These are phyloP conservation scores for Alternaria brassicae DNA, from an alignment of 2,329 filamentous ascomycete genomes.

Conservation along the genomic window DNA sequence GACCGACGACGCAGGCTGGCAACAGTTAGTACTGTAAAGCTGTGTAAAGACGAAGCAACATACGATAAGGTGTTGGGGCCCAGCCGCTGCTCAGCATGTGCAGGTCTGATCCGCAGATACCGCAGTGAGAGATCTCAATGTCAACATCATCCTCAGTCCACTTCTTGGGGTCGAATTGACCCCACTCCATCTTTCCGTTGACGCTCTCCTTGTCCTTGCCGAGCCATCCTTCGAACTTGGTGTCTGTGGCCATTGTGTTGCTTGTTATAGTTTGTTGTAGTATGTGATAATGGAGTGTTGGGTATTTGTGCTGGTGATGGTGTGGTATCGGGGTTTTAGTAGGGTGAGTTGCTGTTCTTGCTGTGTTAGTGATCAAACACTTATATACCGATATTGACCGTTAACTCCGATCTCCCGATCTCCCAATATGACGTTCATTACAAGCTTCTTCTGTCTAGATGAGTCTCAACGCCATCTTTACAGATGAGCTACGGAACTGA, in stretches of 20 bases:
- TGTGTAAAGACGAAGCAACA: not conserved
- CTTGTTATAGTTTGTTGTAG: not conserved
- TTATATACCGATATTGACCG: constrained; percentile 5
- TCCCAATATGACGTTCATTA: constrained; percentile 8
- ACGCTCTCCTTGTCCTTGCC: constrained; percentile 58
- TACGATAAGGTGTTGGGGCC: constrained; percentile 37
- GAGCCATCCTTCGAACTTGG: constrained; percentile 63
- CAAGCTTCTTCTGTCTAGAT: constrained; percentile 6
- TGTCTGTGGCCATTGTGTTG: constrained; percentile 26
- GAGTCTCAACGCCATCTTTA: not conserved
- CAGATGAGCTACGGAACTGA: not conserved
- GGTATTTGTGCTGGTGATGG: not conserved
- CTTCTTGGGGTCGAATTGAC: constrained; percentile 54
- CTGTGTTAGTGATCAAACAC: not conserved
- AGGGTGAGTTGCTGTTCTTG: not conserved
- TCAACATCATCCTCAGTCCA: constrained; percentile 71
- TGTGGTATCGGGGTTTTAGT: not conserved
- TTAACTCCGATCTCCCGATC: constrained; percentile 9
- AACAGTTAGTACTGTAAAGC: constrained; percentile 27
- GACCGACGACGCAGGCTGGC: constrained; percentile 53
- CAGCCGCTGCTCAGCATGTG: constrained; percentile 51
- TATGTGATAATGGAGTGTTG: not conserved
- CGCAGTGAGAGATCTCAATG: constrained; percentile 51
- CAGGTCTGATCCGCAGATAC: constrained; percentile 47
- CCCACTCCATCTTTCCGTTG: constrained; percentile 64